These are phyloP conservation scores for Grosmannia serpens DNA, from an alignment of 2,329 filamentous ascomycete species.

Conservation along the genomic window DNA sequence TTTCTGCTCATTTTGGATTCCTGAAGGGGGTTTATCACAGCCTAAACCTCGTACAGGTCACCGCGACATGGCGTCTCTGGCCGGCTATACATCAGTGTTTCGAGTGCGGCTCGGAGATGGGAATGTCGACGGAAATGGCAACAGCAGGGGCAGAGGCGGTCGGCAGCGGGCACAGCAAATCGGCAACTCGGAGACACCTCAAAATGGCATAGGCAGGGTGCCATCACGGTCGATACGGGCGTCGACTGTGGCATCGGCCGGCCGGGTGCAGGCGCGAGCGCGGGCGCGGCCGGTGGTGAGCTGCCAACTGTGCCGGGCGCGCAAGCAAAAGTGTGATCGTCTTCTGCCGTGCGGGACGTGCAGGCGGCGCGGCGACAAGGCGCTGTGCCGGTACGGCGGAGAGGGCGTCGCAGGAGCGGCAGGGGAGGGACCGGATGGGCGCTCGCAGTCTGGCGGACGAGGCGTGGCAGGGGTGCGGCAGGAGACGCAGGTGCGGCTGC, in stretches of 20 bases:
- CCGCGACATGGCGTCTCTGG: neutral
- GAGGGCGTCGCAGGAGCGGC: slow-evolving; percentile 1
- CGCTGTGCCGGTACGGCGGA: slow-evolving; percentile 21
- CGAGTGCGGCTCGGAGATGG: slow-evolving; percentile 7
- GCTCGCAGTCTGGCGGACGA: no score
- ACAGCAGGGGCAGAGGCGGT: neutral
- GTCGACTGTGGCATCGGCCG: neutral
- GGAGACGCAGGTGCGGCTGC: slow-evolving; percentile 28
- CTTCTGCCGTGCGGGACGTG: slow-evolving; percentile 28
- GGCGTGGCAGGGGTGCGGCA: slow-evolving; percentile 12
- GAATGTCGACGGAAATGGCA: neutral
- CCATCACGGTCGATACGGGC: no score
- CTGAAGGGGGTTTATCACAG: neutral
- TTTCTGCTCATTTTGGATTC: neutral
- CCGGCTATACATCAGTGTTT: slow-evolving; percentile 13
- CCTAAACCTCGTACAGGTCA: neutral
- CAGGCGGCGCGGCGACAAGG: slow-evolving; percentile 23
- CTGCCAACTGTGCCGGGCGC: slow-evolving; percentile 28
- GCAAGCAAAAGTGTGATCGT: slow-evolving; percentile 32
- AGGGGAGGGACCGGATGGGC: neutral
- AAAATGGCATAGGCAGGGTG: neutral
- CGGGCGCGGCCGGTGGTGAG: slow-evolving; percentile 26
- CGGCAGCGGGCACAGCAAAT: neutral
- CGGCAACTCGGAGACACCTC: neutral
- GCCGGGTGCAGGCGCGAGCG: neutral